phyloP scores from a whole-genome alignment of 202 grass and related monocot genomes.

The Brachypodium distachyon region DNA sequence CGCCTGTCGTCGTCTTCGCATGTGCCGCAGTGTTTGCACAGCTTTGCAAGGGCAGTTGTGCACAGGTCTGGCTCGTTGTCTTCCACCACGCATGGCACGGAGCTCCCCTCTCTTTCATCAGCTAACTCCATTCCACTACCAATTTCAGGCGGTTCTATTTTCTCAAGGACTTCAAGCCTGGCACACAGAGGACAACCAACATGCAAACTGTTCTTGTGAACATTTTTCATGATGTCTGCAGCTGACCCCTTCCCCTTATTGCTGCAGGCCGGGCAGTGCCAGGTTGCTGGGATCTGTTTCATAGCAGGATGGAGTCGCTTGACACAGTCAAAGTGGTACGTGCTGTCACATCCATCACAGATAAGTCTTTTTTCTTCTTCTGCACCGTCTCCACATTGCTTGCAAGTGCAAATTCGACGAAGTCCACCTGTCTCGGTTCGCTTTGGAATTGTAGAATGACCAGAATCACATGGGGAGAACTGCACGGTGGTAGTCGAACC shows the following conservation, averaged over 20 bases:
- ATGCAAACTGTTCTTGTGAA: constrained; percentile 35
- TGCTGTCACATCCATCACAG: constrained; percentile 66
- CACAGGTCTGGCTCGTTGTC: constrained; percentile 42
- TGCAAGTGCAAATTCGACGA: constrained; percentile 40
- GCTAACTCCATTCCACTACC: constrained; percentile 18
- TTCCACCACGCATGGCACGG: constrained; percentile 34
- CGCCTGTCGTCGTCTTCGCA: constrained; percentile 76
- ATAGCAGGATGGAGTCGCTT: constrained; percentile 28
- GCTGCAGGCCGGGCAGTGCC: constrained; percentile 65
- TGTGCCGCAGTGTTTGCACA: constrained; percentile 81
- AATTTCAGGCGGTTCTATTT: constrained; percentile 27
- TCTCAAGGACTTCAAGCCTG: constrained; percentile 29
- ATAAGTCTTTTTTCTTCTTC: constrained; percentile 52
- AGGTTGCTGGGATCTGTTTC: constrained; percentile 43
- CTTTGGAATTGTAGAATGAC: constrained; percentile 73
- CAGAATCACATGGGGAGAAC: constrained; percentile 51
- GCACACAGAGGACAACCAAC: constrained; percentile 56
- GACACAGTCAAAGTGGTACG: constrained; percentile 74
- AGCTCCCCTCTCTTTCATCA: constrained; percentile 44
- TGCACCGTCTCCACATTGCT: constrained; percentile 44
- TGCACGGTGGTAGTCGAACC: constrained; percentile 45
- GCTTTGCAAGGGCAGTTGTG: constrained; percentile 34
- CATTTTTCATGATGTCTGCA: constrained; percentile 7
- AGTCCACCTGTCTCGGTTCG: constrained; percentile 17
- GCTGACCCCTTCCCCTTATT: constrained; percentile 8